These are phyloP conservation scores for Beta corolliflora DNA, from an alignment of 179 eudicot species.

Conservation along the genomic window DNA sequence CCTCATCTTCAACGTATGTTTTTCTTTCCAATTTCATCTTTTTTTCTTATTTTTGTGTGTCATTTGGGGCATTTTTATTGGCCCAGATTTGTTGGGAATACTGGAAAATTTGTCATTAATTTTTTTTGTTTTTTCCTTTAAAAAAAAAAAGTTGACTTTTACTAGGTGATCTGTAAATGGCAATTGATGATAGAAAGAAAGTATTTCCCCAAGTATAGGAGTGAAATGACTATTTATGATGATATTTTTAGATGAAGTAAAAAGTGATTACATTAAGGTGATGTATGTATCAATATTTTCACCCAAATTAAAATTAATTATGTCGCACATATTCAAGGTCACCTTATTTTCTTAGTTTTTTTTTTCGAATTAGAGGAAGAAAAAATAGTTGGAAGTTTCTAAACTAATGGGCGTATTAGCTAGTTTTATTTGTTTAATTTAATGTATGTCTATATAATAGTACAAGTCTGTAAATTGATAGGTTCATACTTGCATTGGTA, in stretches of 20 bases:
- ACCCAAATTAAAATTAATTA: too few species aligned
- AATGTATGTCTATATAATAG: too few species aligned
- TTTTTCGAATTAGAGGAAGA: neutral
- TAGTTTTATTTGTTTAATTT: neutral
- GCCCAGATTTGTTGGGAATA: neutral
- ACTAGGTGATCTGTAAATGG: neutral
- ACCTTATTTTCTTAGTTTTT: neutral
- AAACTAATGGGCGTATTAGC: neutral
- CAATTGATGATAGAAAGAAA: neutral
- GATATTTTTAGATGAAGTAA: neutral
- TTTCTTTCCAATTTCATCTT: neutral
- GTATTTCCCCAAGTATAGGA: neutral
- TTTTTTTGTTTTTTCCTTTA: too few species aligned
- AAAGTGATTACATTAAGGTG: neutral
- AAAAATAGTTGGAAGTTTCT: neutral
- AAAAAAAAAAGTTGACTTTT: neutral
- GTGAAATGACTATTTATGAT: neutral
- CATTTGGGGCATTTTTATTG: neutral
- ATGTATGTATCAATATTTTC: too few species aligned
- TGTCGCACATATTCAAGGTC: too few species aligned
- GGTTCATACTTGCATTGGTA: too few species aligned
- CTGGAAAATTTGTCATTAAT: neutral
- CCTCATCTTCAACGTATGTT: conserved; percentile 80
- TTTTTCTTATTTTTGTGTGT: neutral
- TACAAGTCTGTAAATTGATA: too few species aligned